Evolutionary conservation across 1,284 basidiomycete species (phyloP), one percentile per base, ranked within the genome.

Genomic region (Erythrobasidium hasegawianum): DNA sequence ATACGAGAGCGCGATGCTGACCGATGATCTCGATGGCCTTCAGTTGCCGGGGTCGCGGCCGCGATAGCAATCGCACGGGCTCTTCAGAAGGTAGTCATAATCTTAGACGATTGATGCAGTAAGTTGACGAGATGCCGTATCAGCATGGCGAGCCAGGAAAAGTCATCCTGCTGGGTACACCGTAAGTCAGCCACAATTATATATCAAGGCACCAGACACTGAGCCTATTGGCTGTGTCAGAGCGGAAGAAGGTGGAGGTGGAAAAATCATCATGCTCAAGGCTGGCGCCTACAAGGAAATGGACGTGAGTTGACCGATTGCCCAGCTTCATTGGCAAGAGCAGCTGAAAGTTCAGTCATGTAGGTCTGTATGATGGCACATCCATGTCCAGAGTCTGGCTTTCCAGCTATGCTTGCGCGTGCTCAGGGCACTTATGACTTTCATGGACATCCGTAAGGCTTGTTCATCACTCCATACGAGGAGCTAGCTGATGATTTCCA

Each of bases 181-280:
- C 45, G 45, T 47, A 47, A 18, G 45, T 24, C 22, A 24, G 4
- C 45, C 22, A 8, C 22, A 4, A 47, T 18, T 5, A 16, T 24
- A 18, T 16, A 8, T 47, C 45, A 14, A 47, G 5, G 5, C n/a
- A 47, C 8, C n/a, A 18, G 45, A 18, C 22, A 14, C n/a, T 18
- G 45, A 47, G n/a, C 8, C 22, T 14, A 18, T 14, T 5, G 5
- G 8, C 4, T 24, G n/a, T 16, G 4, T 24, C 45, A 47, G 45
- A 8, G 90, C 87, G 14, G 90, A 93, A 77, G 90, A 92, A 77
- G 80, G 80, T n/a, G 88, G 86, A 1, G 86, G 83, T 18, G 90
- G 90, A 22, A 93, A 93, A 77, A 81, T 86, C 59, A 80, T 82
- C 41, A 78, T 93, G 27, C 79, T 91, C 14, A 81, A 89, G 64